These are phyloP conservation scores for Lepiota subincarnata DNA, from an alignment of 768 basidiomycete species.

Conservation along the genomic window DNA sequence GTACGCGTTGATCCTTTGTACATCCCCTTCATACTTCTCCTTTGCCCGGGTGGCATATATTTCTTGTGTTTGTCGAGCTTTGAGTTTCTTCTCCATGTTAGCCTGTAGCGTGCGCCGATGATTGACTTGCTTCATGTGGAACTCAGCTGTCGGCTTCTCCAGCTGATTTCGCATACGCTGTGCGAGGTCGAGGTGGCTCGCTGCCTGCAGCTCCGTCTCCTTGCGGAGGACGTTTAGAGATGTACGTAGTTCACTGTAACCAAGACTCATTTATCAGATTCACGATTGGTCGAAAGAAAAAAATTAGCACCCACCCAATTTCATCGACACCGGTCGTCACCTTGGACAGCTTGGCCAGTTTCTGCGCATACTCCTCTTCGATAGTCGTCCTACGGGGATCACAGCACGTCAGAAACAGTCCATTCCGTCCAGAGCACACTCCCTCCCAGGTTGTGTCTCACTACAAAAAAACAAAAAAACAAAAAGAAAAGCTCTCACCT, in stretches of 20 bases:
- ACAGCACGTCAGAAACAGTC: conserved; percentile 5
- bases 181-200: conserved; percentile 68
- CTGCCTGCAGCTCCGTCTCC: conserved; percentile 82
- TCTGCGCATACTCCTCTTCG: conserved; percentile 92
- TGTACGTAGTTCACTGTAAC: conserved; percentile 67
- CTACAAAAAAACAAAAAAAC: background rate
- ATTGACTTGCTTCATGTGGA: conserved; percentile 60
- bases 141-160: conserved; percentile 57
- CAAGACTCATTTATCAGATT: background rate
- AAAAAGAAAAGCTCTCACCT: conserved; percentile 51
- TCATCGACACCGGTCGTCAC: conserved; percentile 78
- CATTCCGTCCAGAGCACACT: background rate
- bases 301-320: conserved; percentile 73
- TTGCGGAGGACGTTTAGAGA: conserved; percentile 73
- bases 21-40: conserved; percentile 88
- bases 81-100: conserved; percentile 83
- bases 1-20: conserved; percentile 83
- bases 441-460: background rate
- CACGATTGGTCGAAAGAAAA: background rate
- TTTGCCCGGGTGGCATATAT: conserved; percentile 80
- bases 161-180: conserved; percentile 67
- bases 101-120: conserved; percentile 69
- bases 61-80: conserved; percentile 82
- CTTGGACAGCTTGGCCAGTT: conserved; percentile 76
- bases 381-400: conserved; percentile 61